Percentiles rank a stretch among this genome's conserved stretches.
Evolutionary conservation across 2,329 filamentous ascomycete species (phyloP).

Genomic region (Diaporthe longicolla): DNA sequence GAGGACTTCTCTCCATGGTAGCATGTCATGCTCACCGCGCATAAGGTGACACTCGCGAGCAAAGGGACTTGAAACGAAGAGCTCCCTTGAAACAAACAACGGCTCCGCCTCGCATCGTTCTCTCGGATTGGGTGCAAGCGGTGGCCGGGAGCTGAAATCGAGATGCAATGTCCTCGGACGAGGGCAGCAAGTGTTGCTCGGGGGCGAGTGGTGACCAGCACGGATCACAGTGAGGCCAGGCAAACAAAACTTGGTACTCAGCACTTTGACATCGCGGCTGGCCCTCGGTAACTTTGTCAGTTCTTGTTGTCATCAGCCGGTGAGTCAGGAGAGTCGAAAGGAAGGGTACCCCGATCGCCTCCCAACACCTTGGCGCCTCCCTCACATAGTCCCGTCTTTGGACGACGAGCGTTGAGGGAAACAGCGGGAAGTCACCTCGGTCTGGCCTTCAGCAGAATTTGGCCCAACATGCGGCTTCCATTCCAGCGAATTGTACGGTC

Average conservation of each 20-base stretch:
- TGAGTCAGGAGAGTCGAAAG: slow-evolving; percentile 22
- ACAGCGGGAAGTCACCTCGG: slow-evolving; percentile 11
- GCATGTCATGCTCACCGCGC: slow-evolving; percentile 4
- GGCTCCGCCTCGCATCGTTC: slow-evolving; percentile 24
- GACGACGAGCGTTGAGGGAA: slow-evolving; percentile 14
- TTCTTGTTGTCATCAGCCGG: neutral
- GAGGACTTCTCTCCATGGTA: neutral
- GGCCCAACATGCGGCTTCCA: slow-evolving; percentile 15
- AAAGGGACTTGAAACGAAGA: slow-evolving; percentile 33
- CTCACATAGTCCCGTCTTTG: slow-evolving; percentile 9
- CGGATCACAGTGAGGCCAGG: slow-evolving; percentile 15
- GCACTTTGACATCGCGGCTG: slow-evolving; percentile 4
- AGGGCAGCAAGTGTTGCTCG: neutral
- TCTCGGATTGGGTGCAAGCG: slow-evolving; percentile 14
- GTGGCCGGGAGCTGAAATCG: slow-evolving; percentile 7
- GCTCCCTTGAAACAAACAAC: slow-evolving; percentile 38
- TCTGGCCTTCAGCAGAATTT: slow-evolving; percentile 25
- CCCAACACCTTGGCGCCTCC: slow-evolving; percentile 19
- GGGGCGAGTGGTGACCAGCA: slow-evolving; percentile 7
- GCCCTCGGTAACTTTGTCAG: neutral
- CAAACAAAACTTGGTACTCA: slow-evolving; percentile 7
- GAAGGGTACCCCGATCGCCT: neutral
- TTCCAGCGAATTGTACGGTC: neutral
- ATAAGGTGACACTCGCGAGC: slow-evolving; percentile 9
- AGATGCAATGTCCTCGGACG: slow-evolving; percentile 17